A percentile compares a stretch with the other conserved stretches of the same genome.
phyloP scores from a whole-genome alignment of 2,329 filamentous ascomycete genomes.

The Celoporthe dispersa region DNA sequence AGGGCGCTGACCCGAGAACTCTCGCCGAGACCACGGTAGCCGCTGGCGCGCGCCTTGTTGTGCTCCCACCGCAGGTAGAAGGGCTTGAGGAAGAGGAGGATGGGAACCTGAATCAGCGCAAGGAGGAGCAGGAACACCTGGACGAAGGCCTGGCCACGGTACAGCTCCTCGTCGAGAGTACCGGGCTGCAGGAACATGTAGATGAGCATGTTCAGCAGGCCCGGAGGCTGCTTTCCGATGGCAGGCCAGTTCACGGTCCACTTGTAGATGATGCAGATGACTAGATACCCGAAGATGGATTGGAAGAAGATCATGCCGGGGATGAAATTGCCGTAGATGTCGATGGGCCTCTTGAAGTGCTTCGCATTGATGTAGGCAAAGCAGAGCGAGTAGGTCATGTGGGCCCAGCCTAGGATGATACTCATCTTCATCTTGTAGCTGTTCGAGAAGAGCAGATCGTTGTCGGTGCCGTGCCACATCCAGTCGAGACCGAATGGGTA shows the following conservation, averaged over 20 bases:
- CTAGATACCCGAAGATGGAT: constrained; percentile 95
- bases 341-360: constrained; percentile 92
- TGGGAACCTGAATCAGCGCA: constrained; percentile 83
- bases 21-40: constrained; percentile 93
- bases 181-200: constrained; percentile 98
- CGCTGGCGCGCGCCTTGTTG: constrained; percentile 83
- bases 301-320: constrained; percentile 99
- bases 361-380: constrained; percentile 91
- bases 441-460: constrained; percentile 94
- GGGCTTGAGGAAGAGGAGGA: constrained; percentile 92
- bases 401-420: constrained; percentile 94
- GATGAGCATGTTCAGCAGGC: constrained; percentile 97
- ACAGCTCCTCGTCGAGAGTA: constrained; percentile 72
- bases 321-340: constrained; percentile 96
- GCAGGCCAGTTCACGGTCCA: constrained; percentile 88
- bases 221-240: constrained; percentile 72
- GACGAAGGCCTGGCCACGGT: constrained; percentile 74
- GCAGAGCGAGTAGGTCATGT: constrained; percentile 98
- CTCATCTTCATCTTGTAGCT: constrained; percentile 99
- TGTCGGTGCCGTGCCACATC: constrained; percentile 96
- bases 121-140: constrained; percentile 81
- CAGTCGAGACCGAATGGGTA: constrained; percentile 97
- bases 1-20: constrained; percentile 84
- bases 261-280: constrained; percentile 94
- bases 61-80: constrained; percentile 94